phyloP scores from a whole-genome alignment of 148 eudicot genomes.

The Polygonum aviculare region DNA sequence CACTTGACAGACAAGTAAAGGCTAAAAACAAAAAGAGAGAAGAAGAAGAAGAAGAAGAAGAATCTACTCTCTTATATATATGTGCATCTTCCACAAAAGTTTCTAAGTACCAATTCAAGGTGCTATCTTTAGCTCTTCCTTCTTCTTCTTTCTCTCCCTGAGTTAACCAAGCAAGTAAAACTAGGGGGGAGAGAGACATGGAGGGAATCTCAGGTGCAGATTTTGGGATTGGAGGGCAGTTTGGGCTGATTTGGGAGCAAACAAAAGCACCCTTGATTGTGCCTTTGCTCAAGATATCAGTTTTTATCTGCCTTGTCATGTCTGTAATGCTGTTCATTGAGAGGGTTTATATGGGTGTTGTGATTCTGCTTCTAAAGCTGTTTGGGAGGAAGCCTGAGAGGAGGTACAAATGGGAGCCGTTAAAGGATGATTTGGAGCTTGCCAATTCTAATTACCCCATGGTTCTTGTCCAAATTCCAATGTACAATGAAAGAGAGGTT shows the following conservation, averaged over 20 bases:
- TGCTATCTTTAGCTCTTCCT: background rate
- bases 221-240: slow-evolving; percentile 2
- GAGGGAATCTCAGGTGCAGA: background rate
- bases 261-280: slow-evolving; percentile 49
- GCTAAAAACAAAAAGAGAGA: background rate
- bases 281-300: slow-evolving; percentile 32
- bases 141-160: background rate
- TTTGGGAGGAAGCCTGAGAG: slow-evolving; percentile 50
- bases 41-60: background rate
- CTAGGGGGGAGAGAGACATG: background rate
- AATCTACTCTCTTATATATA: background rate
- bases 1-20: slow-evolving; percentile 8
- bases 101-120: background rate
- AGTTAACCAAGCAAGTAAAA: background rate
- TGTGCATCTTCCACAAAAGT: background rate
- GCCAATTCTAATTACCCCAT: slow-evolving; percentile 45
- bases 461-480: slow-evolving; percentile 69
- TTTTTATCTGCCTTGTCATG: slow-evolving; percentile 37
- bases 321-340: slow-evolving; percentile 52
- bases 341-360: slow-evolving; percentile 42
- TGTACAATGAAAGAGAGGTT: slow-evolving; percentile 66
- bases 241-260: slow-evolving; percentile 37
- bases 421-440: slow-evolving; percentile 32
- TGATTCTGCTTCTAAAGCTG: slow-evolving; percentile 30
- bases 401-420: slow-evolving; percentile 48